phyloP scores from a whole-genome alignment of 768 basidiomycete species.

The Rhodosporidiobolus odoratus region DNA sequence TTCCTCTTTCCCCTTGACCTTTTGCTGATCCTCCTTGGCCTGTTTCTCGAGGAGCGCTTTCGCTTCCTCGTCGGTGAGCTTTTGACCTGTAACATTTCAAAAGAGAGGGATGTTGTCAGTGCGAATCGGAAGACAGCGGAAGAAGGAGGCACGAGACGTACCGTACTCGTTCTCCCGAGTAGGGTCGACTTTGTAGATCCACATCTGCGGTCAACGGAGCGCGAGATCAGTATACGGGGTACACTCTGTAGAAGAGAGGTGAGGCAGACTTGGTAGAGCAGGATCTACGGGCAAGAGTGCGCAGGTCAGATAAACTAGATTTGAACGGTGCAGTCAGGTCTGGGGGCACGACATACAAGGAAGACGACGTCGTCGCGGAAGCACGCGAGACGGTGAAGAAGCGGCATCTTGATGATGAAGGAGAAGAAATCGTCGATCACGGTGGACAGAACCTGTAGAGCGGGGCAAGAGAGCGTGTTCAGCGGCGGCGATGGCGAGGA shows the following conservation, averaged over 20 bases:
- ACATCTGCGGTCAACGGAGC: conserved; percentile 56
- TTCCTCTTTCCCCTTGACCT: neutral
- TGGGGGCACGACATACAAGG: neutral
- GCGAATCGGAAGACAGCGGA: neutral
- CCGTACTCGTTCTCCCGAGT: conserved; percentile 95
- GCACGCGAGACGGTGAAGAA: conserved; percentile 71
- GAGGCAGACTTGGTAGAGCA: conserved; percentile 21
- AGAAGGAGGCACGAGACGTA: conserved; percentile 54
- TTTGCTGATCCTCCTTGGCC: conserved; percentile 10
- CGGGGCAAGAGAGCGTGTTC: neutral
- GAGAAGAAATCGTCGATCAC: conserved; percentile 37
- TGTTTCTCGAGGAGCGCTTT: conserved; percentile 15
- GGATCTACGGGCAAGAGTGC: neutral
- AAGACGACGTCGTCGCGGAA: conserved; percentile 52
- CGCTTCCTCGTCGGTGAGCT: conserved; percentile 28
- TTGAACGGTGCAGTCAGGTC: no score
- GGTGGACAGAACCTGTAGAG: conserved; percentile 77
- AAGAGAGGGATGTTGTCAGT: neutral
- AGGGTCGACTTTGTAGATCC: conserved; percentile 94
- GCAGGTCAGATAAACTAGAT: neutral
- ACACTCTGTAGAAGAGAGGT: neutral
- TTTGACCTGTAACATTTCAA: conserved; percentile 25
- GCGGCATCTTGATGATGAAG: conserved; percentile 62
- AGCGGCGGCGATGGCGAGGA: neutral
- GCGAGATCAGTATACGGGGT: no score